phyloP scores from a whole-genome alignment of 2,329 filamentous ascomycete genomes.

The Aspergillus glaucus region DNA sequence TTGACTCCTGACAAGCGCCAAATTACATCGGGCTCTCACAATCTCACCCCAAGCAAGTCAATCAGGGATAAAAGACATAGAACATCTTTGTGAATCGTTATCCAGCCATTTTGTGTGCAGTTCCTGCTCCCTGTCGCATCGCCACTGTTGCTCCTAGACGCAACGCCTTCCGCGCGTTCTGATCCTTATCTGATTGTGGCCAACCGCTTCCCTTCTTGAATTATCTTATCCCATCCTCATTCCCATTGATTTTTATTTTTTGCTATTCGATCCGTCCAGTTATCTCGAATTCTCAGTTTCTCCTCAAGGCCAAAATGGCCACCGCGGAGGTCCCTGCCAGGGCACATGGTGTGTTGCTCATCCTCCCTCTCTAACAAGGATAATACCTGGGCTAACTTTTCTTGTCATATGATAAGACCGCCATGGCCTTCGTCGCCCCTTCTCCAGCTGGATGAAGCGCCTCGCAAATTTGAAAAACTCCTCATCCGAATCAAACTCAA shows the following conservation, averaged over 20 bases:
- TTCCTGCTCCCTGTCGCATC: neutral
- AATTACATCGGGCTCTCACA: neutral
- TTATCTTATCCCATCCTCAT: neutral
- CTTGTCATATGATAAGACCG: constrained; percentile 54
- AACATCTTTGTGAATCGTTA: neutral
- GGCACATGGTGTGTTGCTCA: constrained; percentile 38
- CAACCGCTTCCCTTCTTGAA: neutral
- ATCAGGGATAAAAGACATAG: neutral
- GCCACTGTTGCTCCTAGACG: neutral
- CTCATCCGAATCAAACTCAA: constrained; percentile 45
- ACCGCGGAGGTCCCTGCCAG: constrained; percentile 27
- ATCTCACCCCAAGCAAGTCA: neutral
- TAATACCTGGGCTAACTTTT: constrained; percentile 1
- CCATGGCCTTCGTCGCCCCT: constrained; percentile 71
- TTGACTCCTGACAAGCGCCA: neutral
- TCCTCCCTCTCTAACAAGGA: neutral
- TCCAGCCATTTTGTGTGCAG: neutral
- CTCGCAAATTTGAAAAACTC: constrained; percentile 78
- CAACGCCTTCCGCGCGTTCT: neutral
- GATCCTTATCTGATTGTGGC: neutral
- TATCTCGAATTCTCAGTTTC: neutral
- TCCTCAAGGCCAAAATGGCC: constrained; percentile 20
- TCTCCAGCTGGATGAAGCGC: constrained; percentile 90
- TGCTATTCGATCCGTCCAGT: neutral
- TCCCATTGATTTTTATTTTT: neutral